These are phyloP conservation scores for Venustampulla echinocandica DNA, from an alignment of 495 filamentous ascomycete genomes.

Conservation along the genomic window DNA sequence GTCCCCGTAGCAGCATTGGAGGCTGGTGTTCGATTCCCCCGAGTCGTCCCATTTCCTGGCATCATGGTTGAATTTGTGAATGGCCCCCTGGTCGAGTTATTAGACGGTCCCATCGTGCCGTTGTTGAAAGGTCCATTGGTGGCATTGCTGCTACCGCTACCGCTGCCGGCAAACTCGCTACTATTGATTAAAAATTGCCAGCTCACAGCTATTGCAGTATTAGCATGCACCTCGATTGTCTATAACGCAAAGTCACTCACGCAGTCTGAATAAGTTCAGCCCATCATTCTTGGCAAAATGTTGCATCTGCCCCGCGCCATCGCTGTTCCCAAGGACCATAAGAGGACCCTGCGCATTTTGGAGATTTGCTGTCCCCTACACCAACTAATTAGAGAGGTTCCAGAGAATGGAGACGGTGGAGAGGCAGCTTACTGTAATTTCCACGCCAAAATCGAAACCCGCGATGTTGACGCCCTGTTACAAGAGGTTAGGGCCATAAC, in stretches of 20 bases:
- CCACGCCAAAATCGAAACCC: conserved; percentile 43
- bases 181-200: conserved; percentile 43
- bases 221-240: neutral
- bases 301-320: conserved; percentile 41
- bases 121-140: no score
- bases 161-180: conserved; percentile 8
- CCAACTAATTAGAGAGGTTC: conserved; percentile 11
- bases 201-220: conserved; percentile 37
- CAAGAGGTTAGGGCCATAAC: neutral
- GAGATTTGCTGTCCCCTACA: conserved; percentile 36
- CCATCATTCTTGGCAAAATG: conserved; percentile 42
- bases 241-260: neutral
- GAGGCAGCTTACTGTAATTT: conserved; percentile 8
- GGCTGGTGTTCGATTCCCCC: neutral
- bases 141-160: no score
- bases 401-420: conserved; percentile 6
- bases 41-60: neutral
- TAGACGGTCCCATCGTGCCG: no score
- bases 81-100: no score
- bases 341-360: conserved; percentile 26
- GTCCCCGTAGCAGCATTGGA: conserved; percentile 31
- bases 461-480: conserved; percentile 32
- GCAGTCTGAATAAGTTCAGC: conserved; percentile 48
- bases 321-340: conserved; percentile 24
- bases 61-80: neutral